phyloP scores from a whole-genome alignment of 257 asterid genomes.

The Linderniella brevidens region DNA sequence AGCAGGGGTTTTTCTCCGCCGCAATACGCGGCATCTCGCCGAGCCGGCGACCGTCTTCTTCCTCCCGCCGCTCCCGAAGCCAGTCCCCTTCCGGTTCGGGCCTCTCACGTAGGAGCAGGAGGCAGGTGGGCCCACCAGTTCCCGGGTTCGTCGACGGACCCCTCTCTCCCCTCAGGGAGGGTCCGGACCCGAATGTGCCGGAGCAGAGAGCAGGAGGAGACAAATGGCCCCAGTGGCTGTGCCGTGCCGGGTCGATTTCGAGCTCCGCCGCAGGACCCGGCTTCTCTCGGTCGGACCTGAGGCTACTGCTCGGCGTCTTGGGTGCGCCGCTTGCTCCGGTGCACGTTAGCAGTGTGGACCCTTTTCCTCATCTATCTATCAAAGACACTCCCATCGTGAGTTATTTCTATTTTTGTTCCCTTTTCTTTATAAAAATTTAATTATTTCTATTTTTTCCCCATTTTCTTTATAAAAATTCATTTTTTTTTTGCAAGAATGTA shows the following conservation, averaged over 20 bases:
- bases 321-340: slow-evolving; percentile 81
- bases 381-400: slow-evolving; percentile 48
- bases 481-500: too few relatives aligned
- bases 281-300: slow-evolving; percentile 52
- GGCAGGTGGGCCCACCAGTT: slow-evolving; percentile 8
- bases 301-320: slow-evolving; percentile 61
- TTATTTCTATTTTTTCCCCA: background rate
- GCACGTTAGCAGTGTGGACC: slow-evolving; percentile 50
- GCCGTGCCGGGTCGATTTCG: slow-evolving; percentile 20
- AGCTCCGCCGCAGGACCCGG: slow-evolving; percentile 29
- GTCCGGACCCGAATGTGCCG: slow-evolving; percentile 50
- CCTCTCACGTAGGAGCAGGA: slow-evolving; percentile 18
- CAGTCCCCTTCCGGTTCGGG: slow-evolving; percentile 28
- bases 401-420: background rate
- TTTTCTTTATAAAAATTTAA: background rate
- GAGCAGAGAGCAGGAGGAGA: slow-evolving; percentile 29
- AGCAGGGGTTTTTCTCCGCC: slow-evolving; percentile 34
- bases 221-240: slow-evolving; percentile 45
- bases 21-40: slow-evolving; percentile 31
- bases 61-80: slow-evolving; percentile 25
- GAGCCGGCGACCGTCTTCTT: slow-evolving; percentile 32
- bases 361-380: slow-evolving; percentile 39
- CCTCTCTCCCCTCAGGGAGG: slow-evolving; percentile 47
- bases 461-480: background rate
- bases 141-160: slow-evolving; percentile 32